Percentiles rank a stretch among this genome's conserved stretches.
phyloP scores from a whole-genome alignment of 73 alveolate genomes.

The Durusdinium trenchii region DNA sequence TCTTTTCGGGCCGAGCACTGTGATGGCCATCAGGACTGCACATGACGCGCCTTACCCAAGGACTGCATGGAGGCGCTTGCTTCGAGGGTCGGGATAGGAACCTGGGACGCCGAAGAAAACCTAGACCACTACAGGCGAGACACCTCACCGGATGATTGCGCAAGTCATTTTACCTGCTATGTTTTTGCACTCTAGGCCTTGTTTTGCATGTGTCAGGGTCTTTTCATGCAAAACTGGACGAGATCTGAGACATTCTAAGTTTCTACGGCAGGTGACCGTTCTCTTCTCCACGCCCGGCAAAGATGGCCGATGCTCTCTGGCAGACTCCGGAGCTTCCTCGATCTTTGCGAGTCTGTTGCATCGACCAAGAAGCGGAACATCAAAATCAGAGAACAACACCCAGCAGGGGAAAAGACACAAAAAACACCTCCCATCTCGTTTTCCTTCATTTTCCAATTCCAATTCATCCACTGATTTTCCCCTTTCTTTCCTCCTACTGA shows the following conservation, averaged over 20 bases:
- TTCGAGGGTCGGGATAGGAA: constrained; percentile 43
- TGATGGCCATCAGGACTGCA: background rate
- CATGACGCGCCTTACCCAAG: background rate
- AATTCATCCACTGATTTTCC: too few species aligned
- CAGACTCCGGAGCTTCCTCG: constrained; percentile 15
- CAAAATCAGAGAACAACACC: background rate
- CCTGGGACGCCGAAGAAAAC: background rate
- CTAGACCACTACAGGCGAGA: background rate
- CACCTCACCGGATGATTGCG: too few species aligned
- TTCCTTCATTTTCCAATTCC: too few species aligned
- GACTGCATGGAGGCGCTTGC: constrained; percentile 36
- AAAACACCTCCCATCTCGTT: background rate
- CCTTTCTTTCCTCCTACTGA: too few species aligned
- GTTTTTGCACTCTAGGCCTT: too few species aligned
- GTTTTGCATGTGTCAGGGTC: too few species aligned
- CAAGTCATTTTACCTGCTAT: too few species aligned
- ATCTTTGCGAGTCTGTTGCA: background rate
- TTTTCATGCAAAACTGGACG: too few species aligned
- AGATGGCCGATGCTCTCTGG: constrained; percentile 49
- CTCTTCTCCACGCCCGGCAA: constrained; percentile 83
- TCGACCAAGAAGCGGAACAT: background rate
- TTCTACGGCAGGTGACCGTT: background rate
- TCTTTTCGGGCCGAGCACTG: background rate
- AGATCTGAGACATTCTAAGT: too few species aligned
- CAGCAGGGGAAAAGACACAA: background rate